Base-by-base conservation (phyloP, 1,284 basidiomycete species). In the Trichosporon faecale region DNA sequence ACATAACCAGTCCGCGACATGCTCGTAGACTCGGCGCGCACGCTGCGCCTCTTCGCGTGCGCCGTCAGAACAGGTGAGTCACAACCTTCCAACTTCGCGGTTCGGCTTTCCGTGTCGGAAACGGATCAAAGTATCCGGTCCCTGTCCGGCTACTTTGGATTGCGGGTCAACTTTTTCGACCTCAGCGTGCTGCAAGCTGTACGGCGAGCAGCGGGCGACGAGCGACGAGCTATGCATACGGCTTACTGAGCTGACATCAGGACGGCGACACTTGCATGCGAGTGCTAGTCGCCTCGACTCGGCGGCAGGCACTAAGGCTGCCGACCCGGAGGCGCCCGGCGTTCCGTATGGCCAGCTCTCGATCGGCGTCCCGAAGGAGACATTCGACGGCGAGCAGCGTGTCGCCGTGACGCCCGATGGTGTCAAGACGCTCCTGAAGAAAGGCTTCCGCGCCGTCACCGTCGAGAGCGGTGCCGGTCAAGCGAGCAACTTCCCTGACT, bases 361-460 rank as follows among this genome's bases (percentile, higher is more conserved):
- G n/a, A 86, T 94, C 74, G 92, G 92, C 46, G 87, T 91, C 27
- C 91, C 91, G 9, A 86, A 87, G 68, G 92, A 94, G 73, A 86
- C 87, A 27, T 93, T 87, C 77, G 89, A 89, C 2, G 87, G 89
- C 74, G 92, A 94, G 80, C 86, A 89, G 69, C 89, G 92, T 66
- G 91, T 93, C 46, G 88, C 91, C 49, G 84, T 94, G 18, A 92
- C 92, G 0, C 92, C 92, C 4, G 87, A 89, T 76, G 92, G 93
- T 76, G 88, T 89, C 9, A 85, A 88, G 4, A 78, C 90, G 14
- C 85, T 94, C 46, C 86, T 88, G 70, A 94, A 94, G 85, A 93
- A 93, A 76, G 92, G 92, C 5, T 93, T 94, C 78, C 78, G 83
- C 18, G 86, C 86, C 68, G 88, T 94, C 40, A 85, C 93, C 44